Percentiles rank a stretch among this genome's conserved stretches.
These are phyloP conservation scores for Pseudogymnoascus sp. DNA, from an alignment of 2,329 filamentous ascomycete species.

Conservation along the genomic window DNA sequence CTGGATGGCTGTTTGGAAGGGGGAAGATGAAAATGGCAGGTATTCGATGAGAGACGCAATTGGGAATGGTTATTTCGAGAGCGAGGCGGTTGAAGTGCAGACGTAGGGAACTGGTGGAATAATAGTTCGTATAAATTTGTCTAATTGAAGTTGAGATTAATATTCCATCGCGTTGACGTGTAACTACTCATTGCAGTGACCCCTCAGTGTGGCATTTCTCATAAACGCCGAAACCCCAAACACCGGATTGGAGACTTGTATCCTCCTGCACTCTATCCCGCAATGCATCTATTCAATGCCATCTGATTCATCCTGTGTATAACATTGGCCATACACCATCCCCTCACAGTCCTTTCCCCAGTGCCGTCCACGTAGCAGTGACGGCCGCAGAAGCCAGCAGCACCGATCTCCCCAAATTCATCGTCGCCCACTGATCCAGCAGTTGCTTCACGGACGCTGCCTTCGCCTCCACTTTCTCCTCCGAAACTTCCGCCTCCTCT, in stretches of 20 bases:
- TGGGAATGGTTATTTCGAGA: conserved; percentile 14
- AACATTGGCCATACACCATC: neutral
- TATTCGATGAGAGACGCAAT: conserved; percentile 9
- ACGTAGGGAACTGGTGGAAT: neutral
- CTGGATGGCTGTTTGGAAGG: conserved; percentile 33
- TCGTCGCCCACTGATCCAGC: conserved; percentile 47
- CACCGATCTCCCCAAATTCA: conserved; percentile 41
- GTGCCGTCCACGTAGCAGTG: conserved; percentile 27
- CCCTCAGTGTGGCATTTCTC: neutral
- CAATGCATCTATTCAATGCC: neutral
- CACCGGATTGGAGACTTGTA: neutral
- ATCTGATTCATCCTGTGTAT: neutral
- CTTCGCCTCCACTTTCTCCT: conserved; percentile 29
- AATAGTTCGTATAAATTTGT: neutral
- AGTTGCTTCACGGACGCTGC: conserved; percentile 42
- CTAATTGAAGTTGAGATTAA: neutral
- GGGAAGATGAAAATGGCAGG: conserved; percentile 5
- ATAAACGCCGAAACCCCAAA: neutral
- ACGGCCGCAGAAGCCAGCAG: conserved; percentile 25
- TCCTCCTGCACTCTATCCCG: no score
- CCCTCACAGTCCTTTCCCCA: conserved; percentile 13
- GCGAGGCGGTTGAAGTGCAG: conserved; percentile 12
- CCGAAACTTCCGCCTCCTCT: conserved; percentile 27
- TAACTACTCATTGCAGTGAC: no score
- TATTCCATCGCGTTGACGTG: neutral